Conservation (phyloP, 164 flowering plant genomes). For the Magnolia officinalis region DNA sequence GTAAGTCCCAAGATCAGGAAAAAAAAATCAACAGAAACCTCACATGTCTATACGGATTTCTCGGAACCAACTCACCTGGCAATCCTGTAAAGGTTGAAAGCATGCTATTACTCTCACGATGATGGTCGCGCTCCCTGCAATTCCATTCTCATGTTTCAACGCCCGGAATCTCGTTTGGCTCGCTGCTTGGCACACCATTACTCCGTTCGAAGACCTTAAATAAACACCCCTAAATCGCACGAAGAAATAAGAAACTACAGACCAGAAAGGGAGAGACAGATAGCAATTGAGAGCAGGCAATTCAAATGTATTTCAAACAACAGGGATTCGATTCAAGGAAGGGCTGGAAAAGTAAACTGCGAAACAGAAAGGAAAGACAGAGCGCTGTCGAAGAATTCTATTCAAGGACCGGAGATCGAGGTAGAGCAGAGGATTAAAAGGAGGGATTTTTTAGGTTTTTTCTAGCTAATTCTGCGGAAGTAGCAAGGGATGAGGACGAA, state of each 20-base stretch:
- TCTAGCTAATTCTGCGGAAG: conserved; percentile 62
- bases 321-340: not conserved
- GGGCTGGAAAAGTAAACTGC: not conserved
- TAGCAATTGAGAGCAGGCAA: not conserved
- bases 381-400: not conserved
- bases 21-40: not conserved
- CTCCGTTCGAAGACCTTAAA: conserved; percentile 33
- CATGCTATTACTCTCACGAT: conserved; percentile 93
- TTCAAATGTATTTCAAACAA: not conserved
- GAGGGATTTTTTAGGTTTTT: not conserved
- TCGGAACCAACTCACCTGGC: conserved; percentile 60
- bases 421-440: not conserved
- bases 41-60: not conserved
- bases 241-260: not conserved
- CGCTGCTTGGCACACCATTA: conserved; percentile 99
- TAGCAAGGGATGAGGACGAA: conserved; percentile 51
- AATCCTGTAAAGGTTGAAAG: conserved; percentile 90
- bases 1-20: not conserved
- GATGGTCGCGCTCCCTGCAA: conserved; percentile 77
- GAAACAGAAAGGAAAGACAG: not conserved
- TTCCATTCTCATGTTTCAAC: conserved; percentile 85
- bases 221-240: conserved; percentile 13
- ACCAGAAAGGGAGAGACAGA: not conserved
- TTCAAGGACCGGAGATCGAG: not conserved
- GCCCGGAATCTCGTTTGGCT: conserved; percentile 89